A percentile compares a stretch with the other conserved stretches of the same genome.
Evolutionary conservation across 352 stramenopile species (phyloP).

Genomic region (Globisporangium sylvaticum): DNA sequence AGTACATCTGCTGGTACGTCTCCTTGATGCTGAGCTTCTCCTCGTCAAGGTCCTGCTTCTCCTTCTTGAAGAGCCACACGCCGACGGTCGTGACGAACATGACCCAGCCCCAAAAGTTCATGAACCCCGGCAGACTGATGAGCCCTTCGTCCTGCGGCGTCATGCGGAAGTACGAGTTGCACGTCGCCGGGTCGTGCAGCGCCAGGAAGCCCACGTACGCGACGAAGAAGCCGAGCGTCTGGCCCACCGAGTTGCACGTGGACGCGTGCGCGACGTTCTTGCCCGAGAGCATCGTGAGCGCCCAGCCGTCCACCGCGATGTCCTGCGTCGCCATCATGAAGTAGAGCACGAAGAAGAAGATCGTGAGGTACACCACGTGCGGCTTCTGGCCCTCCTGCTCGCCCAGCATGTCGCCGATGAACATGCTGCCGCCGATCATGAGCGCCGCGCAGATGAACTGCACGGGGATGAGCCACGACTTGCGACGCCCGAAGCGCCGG

Average conservation of each 20-base stretch:
- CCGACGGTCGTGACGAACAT: constrained; percentile 91
- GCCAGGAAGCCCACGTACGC: constrained; percentile 98
- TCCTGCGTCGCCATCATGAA: constrained; percentile 99
- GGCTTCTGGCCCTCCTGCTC: constrained; percentile 75
- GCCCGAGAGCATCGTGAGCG: constrained; percentile 97
- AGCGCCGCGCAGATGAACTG: constrained; percentile 94
- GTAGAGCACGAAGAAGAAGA: constrained; percentile 97
- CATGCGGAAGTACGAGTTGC: constrained; percentile 86
- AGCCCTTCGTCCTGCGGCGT: constrained; percentile 66
- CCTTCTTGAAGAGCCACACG: constrained; percentile 91
- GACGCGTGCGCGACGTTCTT: constrained; percentile 96
- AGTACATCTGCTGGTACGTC: constrained; percentile 89
- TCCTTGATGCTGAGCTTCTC: constrained; percentile 83
- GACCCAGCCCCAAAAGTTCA: constrained; percentile 92
- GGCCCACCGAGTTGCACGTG: constrained; percentile 95
- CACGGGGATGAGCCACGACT: constrained; percentile 97
- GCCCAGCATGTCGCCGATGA: constrained; percentile 85
- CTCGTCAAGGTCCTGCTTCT: constrained; percentile 54
- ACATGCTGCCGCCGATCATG: constrained; percentile 91
- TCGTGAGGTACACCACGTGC: constrained; percentile 92
- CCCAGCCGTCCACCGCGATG: constrained; percentile 99
- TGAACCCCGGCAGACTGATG: constrained; percentile 86
- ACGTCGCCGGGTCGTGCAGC: constrained; percentile 92
- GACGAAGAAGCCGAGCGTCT: constrained; percentile 97
- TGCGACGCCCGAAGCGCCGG: constrained; percentile 88